Percentiles rank a stretch among this genome's conserved stretches.
Conservation (phyloP, 106 monocot species). For the Apostasia ramifera region DNA sequence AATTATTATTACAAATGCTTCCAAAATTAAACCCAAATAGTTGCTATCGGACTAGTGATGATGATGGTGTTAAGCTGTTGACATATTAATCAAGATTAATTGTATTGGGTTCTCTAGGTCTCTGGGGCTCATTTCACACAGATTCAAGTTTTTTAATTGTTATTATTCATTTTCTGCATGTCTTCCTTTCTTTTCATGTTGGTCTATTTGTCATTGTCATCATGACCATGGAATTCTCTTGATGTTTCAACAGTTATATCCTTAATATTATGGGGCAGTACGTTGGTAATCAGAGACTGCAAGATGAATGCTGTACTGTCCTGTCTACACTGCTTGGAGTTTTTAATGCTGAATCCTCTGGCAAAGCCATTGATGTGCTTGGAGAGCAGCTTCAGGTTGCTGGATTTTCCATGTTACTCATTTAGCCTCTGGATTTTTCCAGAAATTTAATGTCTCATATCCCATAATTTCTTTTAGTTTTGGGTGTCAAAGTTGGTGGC, state of each 20-base stretch:
- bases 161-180: background rate
- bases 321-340: conserved; percentile 49
- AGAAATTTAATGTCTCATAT: background rate
- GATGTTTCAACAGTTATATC: conserved; percentile 61
- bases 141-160: too few species aligned
- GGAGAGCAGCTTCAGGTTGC: conserved; percentile 91
- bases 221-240: background rate
- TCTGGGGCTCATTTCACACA: too few species aligned
- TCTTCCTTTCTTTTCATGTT: background rate
- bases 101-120: too few species aligned
- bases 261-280: conserved; percentile 67
- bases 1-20: too few species aligned
- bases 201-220: background rate
- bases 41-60: too few species aligned
- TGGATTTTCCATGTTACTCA: background rate
- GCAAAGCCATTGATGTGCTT: conserved; percentile 36
- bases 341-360: conserved; percentile 30
- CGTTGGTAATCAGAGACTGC: conserved; percentile 41
- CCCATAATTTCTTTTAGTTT: conserved; percentile 31
- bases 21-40: too few species aligned
- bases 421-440: background rate
- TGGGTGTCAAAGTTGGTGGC: conserved; percentile 82
- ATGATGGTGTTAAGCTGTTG: too few species aligned
- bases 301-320: conserved; percentile 74
- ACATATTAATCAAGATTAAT: too few species aligned